Conservation (phyloP, 2,329 filamentous ascomycete genomes). For the Aspergillus eucalypticola region DNA sequence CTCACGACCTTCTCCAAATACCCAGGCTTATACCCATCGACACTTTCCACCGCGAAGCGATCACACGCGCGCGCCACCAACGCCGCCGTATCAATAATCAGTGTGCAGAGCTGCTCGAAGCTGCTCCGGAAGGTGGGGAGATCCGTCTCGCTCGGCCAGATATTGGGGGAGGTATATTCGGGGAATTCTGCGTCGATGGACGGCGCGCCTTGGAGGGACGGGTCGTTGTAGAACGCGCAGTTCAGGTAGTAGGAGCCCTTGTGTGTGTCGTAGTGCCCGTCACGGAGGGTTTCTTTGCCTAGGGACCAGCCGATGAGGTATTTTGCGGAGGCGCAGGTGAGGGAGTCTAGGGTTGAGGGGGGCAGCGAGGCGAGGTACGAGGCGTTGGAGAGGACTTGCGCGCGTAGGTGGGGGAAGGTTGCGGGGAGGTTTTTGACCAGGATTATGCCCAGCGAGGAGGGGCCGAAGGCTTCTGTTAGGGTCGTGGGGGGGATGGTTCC, state of each 20-base stretch:
- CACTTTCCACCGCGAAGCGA: conserved; percentile 75
- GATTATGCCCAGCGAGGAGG: conserved; percentile 86
- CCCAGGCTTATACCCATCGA: conserved; percentile 71
- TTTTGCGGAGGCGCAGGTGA: conserved; percentile 51
- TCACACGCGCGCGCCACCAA: conserved; percentile 91
- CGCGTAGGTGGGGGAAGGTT: conserved; percentile 70
- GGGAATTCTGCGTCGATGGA: conserved; percentile 33
- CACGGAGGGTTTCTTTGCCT: conserved; percentile 63
- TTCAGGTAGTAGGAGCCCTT: conserved; percentile 68
- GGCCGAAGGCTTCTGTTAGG: conserved; percentile 74
- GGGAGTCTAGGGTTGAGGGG: conserved; percentile 34
- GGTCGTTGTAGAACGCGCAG: conserved; percentile 55
- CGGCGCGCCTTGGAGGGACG: conserved; percentile 38
- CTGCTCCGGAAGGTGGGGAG: conserved; percentile 74
- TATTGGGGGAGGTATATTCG: conserved; percentile 85
- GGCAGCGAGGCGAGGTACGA: conserved; percentile 86
- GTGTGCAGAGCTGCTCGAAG: conserved; percentile 72
- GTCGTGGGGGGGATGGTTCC: conserved; percentile 46
- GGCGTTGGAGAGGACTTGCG: conserved; percentile 76
- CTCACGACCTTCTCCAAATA: conserved; percentile 87
- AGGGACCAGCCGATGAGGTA: conserved; percentile 66
- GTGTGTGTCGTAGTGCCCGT: conserved; percentile 62
- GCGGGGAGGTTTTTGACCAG: conserved; percentile 82
- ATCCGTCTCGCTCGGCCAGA: conserved; percentile 73
- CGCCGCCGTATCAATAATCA: conserved; percentile 87